A percentile compares a stretch with the other conserved stretches of the same genome.
phyloP scores from a whole-genome alignment of 1,284 basidiomycete genomes.

The Ustilago cynodontis region DNA sequence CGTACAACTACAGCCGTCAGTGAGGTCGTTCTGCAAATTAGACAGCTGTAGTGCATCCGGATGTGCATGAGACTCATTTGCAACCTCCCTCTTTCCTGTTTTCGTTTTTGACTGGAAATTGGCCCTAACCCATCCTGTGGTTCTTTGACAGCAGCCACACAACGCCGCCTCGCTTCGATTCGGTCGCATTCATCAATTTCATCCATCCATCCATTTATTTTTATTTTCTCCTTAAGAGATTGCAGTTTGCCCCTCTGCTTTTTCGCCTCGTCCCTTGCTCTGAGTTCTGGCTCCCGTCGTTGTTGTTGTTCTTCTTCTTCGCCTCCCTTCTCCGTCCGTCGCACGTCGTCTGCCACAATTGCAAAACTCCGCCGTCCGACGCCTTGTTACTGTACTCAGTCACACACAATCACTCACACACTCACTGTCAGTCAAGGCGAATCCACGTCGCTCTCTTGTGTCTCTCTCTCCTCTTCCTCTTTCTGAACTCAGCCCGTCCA shows the following conservation, averaged over 20 bases:
- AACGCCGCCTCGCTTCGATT: slow-evolving; percentile 21
- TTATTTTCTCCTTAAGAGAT: background rate
- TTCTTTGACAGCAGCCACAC: slow-evolving; percentile 36
- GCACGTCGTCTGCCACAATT: slow-evolving; percentile 1
- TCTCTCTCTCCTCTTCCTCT: slow-evolving; percentile 3
- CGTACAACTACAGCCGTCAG: background rate
- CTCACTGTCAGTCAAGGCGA: too few relatives aligned
- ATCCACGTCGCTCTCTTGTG: background rate
- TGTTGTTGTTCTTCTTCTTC: slow-evolving; percentile 10
- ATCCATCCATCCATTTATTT: background rate
- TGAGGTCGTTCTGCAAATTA: background rate
- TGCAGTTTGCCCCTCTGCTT: background rate
- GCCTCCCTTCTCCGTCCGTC: slow-evolving; percentile 14
- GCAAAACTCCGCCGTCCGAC: slow-evolving; percentile 5
- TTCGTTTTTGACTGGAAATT: background rate
- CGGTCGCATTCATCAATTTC: background rate
- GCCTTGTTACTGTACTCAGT: background rate
- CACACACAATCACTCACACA: background rate
- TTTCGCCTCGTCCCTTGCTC: background rate
- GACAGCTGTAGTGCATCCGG: background rate
- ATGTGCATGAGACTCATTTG: background rate
- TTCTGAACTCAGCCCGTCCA: background rate
- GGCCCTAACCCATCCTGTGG: background rate
- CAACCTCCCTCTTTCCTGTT: background rate
- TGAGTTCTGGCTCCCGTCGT: background rate